Evolutionary conservation across 2,329 filamentous ascomycete species (phyloP).

Genomic region (Aureobasidium melanogenum): DNA sequence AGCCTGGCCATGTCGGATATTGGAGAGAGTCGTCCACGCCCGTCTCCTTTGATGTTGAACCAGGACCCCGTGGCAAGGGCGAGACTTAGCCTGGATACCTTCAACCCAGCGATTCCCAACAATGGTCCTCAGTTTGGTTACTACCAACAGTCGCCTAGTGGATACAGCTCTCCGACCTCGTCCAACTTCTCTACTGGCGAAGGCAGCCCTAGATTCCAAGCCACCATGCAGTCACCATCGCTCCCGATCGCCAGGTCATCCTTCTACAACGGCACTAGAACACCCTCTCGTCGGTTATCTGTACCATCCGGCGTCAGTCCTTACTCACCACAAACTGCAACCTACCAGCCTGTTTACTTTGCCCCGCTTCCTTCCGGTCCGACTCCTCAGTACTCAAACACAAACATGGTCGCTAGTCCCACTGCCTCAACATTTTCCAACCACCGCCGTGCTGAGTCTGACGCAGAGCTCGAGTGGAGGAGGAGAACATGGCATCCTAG

Average conservation of each 20-base stretch:
- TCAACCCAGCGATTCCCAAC: conserved; percentile 52
- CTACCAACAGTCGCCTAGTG: conserved; percentile 60
- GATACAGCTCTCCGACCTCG: conserved; percentile 75
- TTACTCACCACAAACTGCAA: conserved; percentile 27
- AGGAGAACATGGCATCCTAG: conserved; percentile 88
- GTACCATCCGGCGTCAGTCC: conserved; percentile 69
- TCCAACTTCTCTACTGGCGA: conserved; percentile 70
- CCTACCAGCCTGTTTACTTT: conserved; percentile 44
- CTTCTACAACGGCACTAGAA: conserved; percentile 63
- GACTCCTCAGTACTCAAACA: conserved; percentile 45
- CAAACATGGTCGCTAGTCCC: conserved; percentile 57
- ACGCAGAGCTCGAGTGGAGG: conserved; percentile 67
- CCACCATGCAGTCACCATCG: conserved; percentile 62
- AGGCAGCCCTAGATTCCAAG: conserved; percentile 66
- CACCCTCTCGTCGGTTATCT: conserved; percentile 66
- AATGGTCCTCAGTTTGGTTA: conserved; percentile 56
- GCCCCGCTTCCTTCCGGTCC: conserved; percentile 48
- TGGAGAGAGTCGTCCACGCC: conserved; percentile 57
- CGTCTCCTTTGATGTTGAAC: conserved; percentile 75
- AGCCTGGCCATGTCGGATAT: conserved; percentile 53
- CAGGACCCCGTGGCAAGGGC: conserved; percentile 54
- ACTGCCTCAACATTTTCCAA: conserved; percentile 55
- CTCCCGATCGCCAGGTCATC: conserved; percentile 59
- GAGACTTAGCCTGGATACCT: conserved; percentile 56
- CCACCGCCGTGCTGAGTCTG: conserved; percentile 54